phyloP scores from a whole-genome alignment of 75 land plant genomes.

The Cupressus sempervirens region DNA sequence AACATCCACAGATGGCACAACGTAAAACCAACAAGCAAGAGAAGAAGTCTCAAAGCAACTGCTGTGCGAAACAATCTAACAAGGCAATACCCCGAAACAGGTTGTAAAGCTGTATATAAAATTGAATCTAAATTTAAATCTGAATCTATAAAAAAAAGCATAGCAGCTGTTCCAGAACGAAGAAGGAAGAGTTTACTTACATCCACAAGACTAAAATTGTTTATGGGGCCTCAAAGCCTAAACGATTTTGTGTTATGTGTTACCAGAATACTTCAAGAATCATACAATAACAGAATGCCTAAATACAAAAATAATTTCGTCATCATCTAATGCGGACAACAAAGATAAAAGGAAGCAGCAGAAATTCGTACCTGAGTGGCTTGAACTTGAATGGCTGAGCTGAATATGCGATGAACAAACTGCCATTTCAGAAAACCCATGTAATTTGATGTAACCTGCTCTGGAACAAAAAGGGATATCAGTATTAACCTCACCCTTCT shows the following conservation, averaged over 20 bases:
- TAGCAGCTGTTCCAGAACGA: background rate
- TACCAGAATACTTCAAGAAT: background rate
- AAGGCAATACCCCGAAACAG: background rate
- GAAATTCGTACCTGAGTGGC: conserved; percentile 54
- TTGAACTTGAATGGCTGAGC: conserved; percentile 72
- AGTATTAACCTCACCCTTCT: conserved; percentile 9
- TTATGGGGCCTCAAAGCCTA: background rate
- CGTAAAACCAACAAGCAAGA: background rate
- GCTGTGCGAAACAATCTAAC: background rate
- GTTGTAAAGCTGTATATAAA: background rate
- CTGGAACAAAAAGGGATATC: conserved; percentile 46
- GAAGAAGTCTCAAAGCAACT: background rate
- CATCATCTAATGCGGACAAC: background rate
- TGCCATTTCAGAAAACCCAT: conserved; percentile 58
- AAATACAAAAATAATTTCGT: background rate
- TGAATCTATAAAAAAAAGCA: background rate
- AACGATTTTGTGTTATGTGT: background rate
- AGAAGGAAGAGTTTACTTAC: background rate
- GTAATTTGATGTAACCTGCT: conserved; percentile 44
- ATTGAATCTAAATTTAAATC: background rate
- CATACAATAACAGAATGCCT: background rate
- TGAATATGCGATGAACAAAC: conserved; percentile 53
- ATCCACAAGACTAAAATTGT: background rate
- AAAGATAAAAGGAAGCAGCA: background rate
- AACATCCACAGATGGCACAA: background rate